These are phyloP conservation scores for Cyberlindnera euphorbiae DNA, from an alignment of 805 yeast genomes.

Conservation along the genomic window DNA sequence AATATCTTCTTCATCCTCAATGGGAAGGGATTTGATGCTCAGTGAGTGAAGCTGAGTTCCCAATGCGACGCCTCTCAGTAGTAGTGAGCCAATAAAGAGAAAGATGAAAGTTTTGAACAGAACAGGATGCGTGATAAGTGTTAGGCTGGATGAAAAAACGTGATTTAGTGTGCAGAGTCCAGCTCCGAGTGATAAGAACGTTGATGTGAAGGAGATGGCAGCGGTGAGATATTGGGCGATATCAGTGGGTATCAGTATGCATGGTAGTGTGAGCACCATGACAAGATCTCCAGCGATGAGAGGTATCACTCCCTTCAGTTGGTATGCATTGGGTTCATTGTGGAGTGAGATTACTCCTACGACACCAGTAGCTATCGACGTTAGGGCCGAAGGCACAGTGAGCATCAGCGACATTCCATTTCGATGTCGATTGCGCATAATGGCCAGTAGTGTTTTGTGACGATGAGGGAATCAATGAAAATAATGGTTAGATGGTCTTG, in stretches of 20 bases:
- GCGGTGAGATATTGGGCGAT: background rate
- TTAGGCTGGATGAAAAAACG: background rate
- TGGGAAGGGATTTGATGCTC: no score
- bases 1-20: no score
- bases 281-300: slow-evolving; percentile 14
- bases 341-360: slow-evolving; percentile 11
- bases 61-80: slow-evolving; percentile 10
- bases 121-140: slow-evolving; percentile 1
- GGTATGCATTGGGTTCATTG: slow-evolving; percentile 1
- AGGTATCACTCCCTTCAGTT: slow-evolving; percentile 2
- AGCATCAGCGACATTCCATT: slow-evolving; percentile 1
- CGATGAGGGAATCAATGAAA: no score
- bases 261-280: slow-evolving; percentile 10
- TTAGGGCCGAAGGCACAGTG: slow-evolving; percentile 2
- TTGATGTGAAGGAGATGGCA: slow-evolving; percentile 4
- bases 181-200: slow-evolving; percentile 21
- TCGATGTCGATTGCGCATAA: no score
- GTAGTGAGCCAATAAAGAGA: slow-evolving; percentile 7
- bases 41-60: slow-evolving; percentile 8
- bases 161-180: slow-evolving; percentile 18
- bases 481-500: no score
- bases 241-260: slow-evolving; percentile 2
- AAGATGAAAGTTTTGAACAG: slow-evolving; percentile 11
- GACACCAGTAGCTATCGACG: slow-evolving; percentile 15
- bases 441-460: no score